Base-by-base conservation (phyloP, 495 filamentous ascomycete genomes). In the Neurospora tetrasperma region DNA sequence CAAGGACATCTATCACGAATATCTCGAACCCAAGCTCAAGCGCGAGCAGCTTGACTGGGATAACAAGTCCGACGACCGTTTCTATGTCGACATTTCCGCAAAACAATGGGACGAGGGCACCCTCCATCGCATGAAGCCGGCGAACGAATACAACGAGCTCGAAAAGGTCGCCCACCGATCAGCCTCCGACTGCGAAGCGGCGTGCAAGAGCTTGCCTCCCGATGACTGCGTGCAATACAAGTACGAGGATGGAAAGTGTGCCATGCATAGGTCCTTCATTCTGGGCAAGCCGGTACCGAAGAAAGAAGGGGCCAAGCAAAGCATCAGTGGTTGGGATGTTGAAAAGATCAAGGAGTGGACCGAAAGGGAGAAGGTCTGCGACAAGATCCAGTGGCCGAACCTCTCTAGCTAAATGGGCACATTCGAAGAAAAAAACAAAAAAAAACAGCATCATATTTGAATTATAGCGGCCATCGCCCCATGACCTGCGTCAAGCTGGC, bases 1-100 rank as follows among this genome's bases (percentile, higher is more conserved):
- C 72, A 75, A 75, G n/a, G 86, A 88, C 70, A 79, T 88, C 43
- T 88, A 82, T 74, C 41, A 82, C 18, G 76, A 82, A 69, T 87
- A 82, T 73, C 73, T 86, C 62, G 79, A 74, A 16, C 76, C 80
- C 5, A 76, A 78, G 69, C 76, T 86, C 8, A 73, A 73, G 43
- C 40, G 72, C 3, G 72, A 73, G 12, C 82, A 81, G 43, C 78
- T 80, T 31, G 83, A 86, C 76, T 88, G 86, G 86, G 83, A 88
- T 72, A 88, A 88, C 76, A 69, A 78, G 9, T 81, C 83, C 71
- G 76, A 84, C 38, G 81, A 85, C 70, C 79, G 81, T 43, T 72
- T 78, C 69, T 84, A 86, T 73, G 74, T 83, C 23, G 76, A 83
- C 66, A 75, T 74, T 2, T 70, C 70, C 14, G 5, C 70, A 38